Conservation (phyloP, 2,329 filamentous ascomycete genomes). For the Penicillium sp. region DNA sequence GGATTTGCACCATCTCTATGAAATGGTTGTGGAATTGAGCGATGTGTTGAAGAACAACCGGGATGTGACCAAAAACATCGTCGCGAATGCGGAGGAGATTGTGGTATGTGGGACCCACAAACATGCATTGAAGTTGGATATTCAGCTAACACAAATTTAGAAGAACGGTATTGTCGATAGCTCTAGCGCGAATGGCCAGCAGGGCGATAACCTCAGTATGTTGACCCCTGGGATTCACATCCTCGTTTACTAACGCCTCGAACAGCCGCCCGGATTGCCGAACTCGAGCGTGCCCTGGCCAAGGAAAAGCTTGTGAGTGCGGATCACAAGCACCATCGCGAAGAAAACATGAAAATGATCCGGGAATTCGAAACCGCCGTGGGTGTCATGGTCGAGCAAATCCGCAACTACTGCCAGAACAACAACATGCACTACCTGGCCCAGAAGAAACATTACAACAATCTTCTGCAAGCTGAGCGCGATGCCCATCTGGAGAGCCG, state of each 20-base stretch:
- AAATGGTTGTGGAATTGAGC: slow-evolving; percentile 52
- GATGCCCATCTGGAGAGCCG: slow-evolving; percentile 51
- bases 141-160: slow-evolving; percentile 29
- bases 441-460: slow-evolving; percentile 51
- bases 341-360: slow-evolving; percentile 50
- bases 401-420: slow-evolving; percentile 52
- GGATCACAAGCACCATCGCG: slow-evolving; percentile 47
- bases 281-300: slow-evolving; percentile 50
- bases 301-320: slow-evolving; percentile 46
- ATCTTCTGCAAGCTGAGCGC: slow-evolving; percentile 51
- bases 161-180: slow-evolving; percentile 46
- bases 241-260: neutral
- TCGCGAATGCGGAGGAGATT: slow-evolving; percentile 51
- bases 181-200: slow-evolving; percentile 41
- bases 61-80: slow-evolving; percentile 51
- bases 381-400: slow-evolving; percentile 51
- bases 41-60: slow-evolving; percentile 51
- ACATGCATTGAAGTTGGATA: neutral
- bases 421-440: slow-evolving; percentile 50
- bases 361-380: slow-evolving; percentile 50
- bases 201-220: slow-evolving; percentile 46
- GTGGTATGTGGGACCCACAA: slow-evolving; percentile 37
- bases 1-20: slow-evolving; percentile 52
- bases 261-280: slow-evolving; percentile 48
- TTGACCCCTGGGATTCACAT: neutral